Evolutionary conservation across 805 yeast genomes (phyloP).

Genomic region (Yarrowia porcina): DNA sequence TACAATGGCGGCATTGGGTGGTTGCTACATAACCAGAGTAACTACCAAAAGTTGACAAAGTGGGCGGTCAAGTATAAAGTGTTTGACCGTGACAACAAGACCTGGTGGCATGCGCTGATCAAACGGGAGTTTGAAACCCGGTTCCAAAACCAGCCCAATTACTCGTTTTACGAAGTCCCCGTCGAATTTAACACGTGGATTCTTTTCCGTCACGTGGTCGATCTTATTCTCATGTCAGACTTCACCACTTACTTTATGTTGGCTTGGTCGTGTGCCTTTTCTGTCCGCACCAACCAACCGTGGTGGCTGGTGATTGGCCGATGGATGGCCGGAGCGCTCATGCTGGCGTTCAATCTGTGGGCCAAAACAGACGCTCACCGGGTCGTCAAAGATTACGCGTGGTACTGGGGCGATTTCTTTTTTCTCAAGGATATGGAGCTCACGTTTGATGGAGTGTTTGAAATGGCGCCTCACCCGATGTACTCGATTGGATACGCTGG

Average conservation of each 20-base stretch:
- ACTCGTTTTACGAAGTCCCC: constrained; percentile 48
- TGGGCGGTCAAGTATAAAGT: constrained; percentile 49
- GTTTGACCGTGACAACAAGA: constrained; percentile 41
- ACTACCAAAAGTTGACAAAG: constrained; percentile 50
- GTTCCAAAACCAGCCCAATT: constrained; percentile 40
- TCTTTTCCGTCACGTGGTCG: constrained; percentile 72
- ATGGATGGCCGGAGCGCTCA: constrained; percentile 53
- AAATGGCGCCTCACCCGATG: constrained; percentile 91
- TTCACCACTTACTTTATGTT: constrained; percentile 69
- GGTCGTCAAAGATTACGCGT: constrained; percentile 84
- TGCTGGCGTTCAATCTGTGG: constrained; percentile 74
- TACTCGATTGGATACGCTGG: constrained; percentile 86
- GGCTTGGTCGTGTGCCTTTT: constrained; percentile 43
- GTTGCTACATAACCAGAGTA: constrained; percentile 63
- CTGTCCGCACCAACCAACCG: constrained; percentile 44
- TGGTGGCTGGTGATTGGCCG: constrained; percentile 48
- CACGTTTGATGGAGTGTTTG: constrained; percentile 85
- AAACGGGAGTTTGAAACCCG: constrained; percentile 48
- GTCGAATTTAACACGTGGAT: constrained; percentile 82
- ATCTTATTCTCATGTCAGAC: constrained; percentile 79
- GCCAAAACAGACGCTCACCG: constrained; percentile 85
- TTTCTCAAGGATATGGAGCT: constrained; percentile 67
- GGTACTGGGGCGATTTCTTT: constrained; percentile 96
- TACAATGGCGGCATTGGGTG: constrained; percentile 81
- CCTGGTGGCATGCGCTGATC: constrained; percentile 43